Base-by-base conservation (phyloP, 495 filamentous ascomycete species). In the Aspergillus nidulans region DNA sequence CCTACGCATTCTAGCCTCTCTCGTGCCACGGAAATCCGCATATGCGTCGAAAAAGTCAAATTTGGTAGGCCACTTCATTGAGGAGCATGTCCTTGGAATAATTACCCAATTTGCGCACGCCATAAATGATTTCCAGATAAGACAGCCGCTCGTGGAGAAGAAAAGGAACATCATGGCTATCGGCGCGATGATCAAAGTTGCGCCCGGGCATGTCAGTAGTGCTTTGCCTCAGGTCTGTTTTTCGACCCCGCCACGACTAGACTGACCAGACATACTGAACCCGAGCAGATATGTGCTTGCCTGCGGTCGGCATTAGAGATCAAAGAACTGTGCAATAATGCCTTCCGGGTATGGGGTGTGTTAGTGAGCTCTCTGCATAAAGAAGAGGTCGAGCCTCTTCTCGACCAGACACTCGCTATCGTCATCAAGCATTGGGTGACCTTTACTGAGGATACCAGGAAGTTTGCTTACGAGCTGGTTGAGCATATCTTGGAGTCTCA, bases 341-440 rank as follows among this genome's bases (percentile, higher is more conserved):
- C 90, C 1, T 91, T 97, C 66, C 80, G 79, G 10, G 88, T 89
- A 46, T 99, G 95, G 94, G 81, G 81, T 38, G 73, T 83, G 13
- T 83, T 97, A 72, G 79, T 97, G 23, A 79, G 68, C 25, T 80
- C 82, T 39, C 72, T 96, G 23, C 82, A 85, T 4, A 84, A 88
- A 56, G 85, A 90, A 18, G 91, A 95, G 58, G 74, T 95, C n/a
- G 83, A 82, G 45, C 75, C 80, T 24, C 75, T 95, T 48, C 70
- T 97, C 16, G 90, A 95, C 59, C 88, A 89, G 56, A 96, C 91
- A 0, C 88, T 97, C 55, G 89, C 91, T 23, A 84, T 95, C 51
- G 82, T 97, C 36, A 81, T 88, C 13, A 84, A 84, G 56, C 85
- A 92, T 60, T 97, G 94, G 91, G 60, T 73, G 0, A 75, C 56